Percentiles rank a stretch among this genome's conserved stretches.
Evolutionary conservation across 78 protist genomes (phyloP).

Genomic region (Mastigamoeba balamuthi): DNA sequence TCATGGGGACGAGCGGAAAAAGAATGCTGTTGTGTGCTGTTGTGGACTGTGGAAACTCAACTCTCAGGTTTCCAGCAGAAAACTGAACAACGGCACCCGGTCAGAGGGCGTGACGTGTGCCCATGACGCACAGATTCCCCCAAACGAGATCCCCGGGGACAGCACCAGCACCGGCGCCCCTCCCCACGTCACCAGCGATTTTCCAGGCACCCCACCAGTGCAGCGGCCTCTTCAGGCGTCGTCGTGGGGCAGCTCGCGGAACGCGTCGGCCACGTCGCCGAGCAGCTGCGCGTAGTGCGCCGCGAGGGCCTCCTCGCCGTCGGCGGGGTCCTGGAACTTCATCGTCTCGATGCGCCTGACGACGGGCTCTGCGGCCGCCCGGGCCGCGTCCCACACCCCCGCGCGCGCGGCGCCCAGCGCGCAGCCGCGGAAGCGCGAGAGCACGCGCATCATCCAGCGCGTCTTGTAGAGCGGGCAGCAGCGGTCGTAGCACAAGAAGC

Average conservation of each 20-base stretch:
- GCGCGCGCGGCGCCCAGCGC: slow-evolving; percentile 68
- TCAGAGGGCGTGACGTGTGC: no score
- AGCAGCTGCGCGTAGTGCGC: slow-evolving; percentile 4
- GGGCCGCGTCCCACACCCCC: slow-evolving; percentile 44
- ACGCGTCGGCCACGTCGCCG: slow-evolving; percentile 37
- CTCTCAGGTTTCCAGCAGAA: no score
- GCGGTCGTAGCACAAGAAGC: slow-evolving; percentile 85
- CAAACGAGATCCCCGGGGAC: no score
- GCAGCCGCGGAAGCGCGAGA: slow-evolving; percentile 70
- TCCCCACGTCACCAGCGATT: no score
- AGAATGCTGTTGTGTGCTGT: no score
- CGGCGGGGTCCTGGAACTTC: slow-evolving; percentile 63
- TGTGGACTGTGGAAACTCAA: no score
- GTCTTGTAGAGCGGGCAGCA: slow-evolving; percentile 99
- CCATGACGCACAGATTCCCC: no score
- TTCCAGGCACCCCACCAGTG: no score
- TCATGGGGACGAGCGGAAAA: no score
- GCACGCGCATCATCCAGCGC: slow-evolving; percentile 87
- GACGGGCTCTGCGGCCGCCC: slow-evolving; percentile 26
- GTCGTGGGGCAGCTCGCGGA: slow-evolving; percentile 5
- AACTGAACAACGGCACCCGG: no score
- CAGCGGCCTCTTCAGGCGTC: no score
- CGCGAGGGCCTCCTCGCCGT: slow-evolving; percentile 40
- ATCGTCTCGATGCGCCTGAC: slow-evolving; percentile 30
- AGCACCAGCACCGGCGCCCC: no score